Conservation (phyloP, 2,329 filamentous ascomycete species). For the Colletotrichum navitas region DNA sequence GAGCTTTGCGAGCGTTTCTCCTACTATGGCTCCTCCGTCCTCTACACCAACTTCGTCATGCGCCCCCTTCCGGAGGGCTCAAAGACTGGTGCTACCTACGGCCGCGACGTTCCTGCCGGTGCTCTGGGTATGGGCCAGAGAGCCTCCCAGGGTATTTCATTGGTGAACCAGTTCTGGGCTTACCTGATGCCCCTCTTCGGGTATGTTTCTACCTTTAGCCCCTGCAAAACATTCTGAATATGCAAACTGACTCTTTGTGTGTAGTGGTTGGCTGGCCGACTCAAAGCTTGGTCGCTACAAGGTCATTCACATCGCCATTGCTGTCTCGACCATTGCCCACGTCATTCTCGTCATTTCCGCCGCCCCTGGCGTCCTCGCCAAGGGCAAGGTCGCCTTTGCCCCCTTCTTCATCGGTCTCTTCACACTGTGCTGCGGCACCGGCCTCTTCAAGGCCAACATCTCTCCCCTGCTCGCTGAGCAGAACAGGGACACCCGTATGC, state of each 20-base stretch:
- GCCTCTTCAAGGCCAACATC: constrained; percentile 87
- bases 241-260: background rate
- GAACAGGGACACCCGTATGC: constrained; percentile 69
- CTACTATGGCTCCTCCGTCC: constrained; percentile 78
- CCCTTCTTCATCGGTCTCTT: constrained; percentile 77
- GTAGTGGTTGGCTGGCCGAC: constrained; percentile 71
- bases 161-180: constrained; percentile 73
- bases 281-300: constrained; percentile 79
- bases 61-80: constrained; percentile 66
- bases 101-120: constrained; percentile 56
- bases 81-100: constrained; percentile 62
- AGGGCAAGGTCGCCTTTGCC: constrained; percentile 69
- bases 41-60: constrained; percentile 77
- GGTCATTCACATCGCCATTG: constrained; percentile 77
- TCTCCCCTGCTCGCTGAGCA: constrained; percentile 79
- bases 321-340: constrained; percentile 75
- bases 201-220: constrained; percentile 50
- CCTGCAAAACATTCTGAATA: background rate
- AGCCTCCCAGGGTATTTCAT: constrained; percentile 61
- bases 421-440: constrained; percentile 72
- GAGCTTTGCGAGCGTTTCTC: constrained; percentile 83
- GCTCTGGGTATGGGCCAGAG: constrained; percentile 71
- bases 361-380: constrained; percentile 71
- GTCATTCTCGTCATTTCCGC: constrained; percentile 75
- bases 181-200: constrained; percentile 71